phyloP scores from a whole-genome alignment of 73 alveolate genomes.

The Effrenium voratum region DNA sequence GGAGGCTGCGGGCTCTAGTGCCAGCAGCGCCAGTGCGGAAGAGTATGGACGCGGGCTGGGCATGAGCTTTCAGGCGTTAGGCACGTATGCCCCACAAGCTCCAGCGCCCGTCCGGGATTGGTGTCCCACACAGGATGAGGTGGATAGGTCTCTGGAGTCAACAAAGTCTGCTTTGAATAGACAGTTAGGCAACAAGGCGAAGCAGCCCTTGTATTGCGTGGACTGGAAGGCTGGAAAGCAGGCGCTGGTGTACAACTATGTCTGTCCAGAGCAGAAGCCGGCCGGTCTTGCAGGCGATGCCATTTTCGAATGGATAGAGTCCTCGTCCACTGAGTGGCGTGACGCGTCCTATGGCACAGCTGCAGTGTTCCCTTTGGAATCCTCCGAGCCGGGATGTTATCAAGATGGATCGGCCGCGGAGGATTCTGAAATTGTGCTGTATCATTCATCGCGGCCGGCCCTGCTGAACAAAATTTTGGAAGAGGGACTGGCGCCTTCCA shows the following conservation, averaged over 20 bases:
- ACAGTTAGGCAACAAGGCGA: no score
- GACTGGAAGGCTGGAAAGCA: no score
- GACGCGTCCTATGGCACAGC: background rate
- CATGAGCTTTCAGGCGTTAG: no score
- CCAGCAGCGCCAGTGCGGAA: no score
- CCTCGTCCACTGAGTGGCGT: constrained; percentile 8
- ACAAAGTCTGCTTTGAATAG: no score
- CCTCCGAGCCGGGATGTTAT: background rate
- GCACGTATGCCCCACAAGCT: no score
- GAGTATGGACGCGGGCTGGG: no score
- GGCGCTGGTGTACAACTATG: background rate
- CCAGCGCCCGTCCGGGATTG: no score
- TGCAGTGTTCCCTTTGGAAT: constrained; percentile 1
- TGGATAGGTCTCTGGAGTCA: no score
- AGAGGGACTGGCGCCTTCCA: constrained; percentile 8
- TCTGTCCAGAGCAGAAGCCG: background rate
- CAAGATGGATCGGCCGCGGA: background rate
- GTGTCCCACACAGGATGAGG: no score
- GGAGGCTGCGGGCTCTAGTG: no score
- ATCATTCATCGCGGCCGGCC: constrained; percentile 41
- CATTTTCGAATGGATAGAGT: constrained; percentile 1
- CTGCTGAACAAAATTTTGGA: background rate
- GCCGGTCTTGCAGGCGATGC: background rate
- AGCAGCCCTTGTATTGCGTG: no score
- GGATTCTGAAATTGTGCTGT: background rate